These are phyloP conservation scores for Carex cristatella DNA, from an alignment of 176 grass and related monocot genomes.

Conservation along the genomic window DNA sequence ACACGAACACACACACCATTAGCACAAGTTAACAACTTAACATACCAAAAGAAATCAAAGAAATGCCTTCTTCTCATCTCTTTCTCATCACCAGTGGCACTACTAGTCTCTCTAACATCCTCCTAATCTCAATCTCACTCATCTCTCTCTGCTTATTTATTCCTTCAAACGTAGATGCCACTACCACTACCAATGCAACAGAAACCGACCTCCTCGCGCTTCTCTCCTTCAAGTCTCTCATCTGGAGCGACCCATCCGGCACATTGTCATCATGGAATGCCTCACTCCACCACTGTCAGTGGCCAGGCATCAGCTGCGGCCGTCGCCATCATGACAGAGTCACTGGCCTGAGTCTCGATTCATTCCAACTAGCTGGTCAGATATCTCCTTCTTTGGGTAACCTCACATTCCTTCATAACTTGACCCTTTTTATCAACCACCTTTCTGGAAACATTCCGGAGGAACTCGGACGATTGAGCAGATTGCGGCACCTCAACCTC, in stretches of 20 bases:
- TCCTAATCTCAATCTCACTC: not conserved
- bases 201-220: constrained; percentile 12
- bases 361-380: not conserved
- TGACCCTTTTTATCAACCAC: constrained; percentile 23
- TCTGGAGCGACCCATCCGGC: not conserved
- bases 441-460: constrained; percentile 15
- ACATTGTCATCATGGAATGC: constrained; percentile 32
- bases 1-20: not conserved
- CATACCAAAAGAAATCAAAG: not conserved
- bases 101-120: not conserved
- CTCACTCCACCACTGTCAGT: constrained; percentile 24
- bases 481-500: not conserved
- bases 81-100: not conserved
- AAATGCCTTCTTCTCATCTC: not conserved
- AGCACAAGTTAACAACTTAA: too few species aligned
- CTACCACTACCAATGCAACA: not conserved
- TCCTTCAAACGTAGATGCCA: not conserved
- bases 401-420: constrained; percentile 25
- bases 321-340: constrained; percentile 27
- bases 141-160: not conserved
- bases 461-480: constrained; percentile 14
- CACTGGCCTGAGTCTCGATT: not conserved
- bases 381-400: constrained; percentile 36
- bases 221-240: constrained; percentile 33
- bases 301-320: constrained; percentile 27